Evolutionary conservation across 768 basidiomycete species (phyloP).

Genomic region (Suillus subalutaceus): DNA sequence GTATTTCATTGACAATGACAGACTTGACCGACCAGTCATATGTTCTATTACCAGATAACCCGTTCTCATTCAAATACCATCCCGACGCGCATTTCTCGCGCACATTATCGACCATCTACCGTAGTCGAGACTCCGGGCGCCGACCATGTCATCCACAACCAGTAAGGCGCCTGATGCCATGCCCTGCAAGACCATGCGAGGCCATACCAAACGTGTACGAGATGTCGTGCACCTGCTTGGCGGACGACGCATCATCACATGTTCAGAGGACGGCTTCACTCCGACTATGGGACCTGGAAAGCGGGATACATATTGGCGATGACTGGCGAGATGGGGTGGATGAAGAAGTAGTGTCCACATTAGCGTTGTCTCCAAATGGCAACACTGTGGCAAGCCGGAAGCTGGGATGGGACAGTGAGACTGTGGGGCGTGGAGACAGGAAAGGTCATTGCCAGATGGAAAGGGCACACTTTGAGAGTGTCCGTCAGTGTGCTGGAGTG

Average conservation of each 20-base stretch:
- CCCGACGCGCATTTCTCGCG: background rate
- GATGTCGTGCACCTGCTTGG: background rate
- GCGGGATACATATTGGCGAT: background rate
- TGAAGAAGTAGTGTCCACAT: background rate
- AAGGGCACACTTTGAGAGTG: background rate
- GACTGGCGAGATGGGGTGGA: background rate
- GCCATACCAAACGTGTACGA: too few species aligned
- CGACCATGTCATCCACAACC: background rate
- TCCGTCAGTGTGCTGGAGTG: background rate
- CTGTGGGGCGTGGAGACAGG: background rate
- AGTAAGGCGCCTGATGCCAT: too few species aligned
- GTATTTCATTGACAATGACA: background rate
- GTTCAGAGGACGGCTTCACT: too few species aligned
- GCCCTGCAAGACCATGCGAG: too few species aligned
- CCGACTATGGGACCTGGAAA: too few species aligned
- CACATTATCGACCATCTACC: background rate
- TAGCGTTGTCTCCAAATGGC: background rate
- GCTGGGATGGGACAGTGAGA: background rate
- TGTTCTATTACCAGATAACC: background rate
- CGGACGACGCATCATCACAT: background rate
- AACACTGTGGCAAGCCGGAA: background rate
- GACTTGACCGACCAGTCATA: background rate
- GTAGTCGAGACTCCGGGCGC: background rate
- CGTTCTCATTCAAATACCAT: background rate
- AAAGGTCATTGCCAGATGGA: background rate